These are phyloP conservation scores for Globisporangium paddicum DNA, from an alignment of 352 stramenopile species.

Conservation along the genomic window DNA sequence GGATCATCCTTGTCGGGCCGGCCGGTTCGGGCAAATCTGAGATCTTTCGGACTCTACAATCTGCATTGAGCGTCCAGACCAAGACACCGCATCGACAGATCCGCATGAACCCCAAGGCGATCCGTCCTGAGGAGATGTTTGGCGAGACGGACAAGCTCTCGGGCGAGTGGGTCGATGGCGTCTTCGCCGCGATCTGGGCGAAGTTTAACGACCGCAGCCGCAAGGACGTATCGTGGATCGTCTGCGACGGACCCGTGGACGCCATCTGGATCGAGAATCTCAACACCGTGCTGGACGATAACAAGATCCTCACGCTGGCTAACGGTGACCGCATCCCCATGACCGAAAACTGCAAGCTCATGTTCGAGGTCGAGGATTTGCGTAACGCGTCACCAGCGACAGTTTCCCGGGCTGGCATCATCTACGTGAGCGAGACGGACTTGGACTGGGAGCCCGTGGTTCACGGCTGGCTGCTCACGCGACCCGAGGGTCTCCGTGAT, in stretches of 20 bases:
- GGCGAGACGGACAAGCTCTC: slow-evolving; percentile 75
- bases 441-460: slow-evolving; percentile 74
- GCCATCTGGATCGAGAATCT: slow-evolving; percentile 95
- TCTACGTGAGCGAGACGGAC: slow-evolving; percentile 87
- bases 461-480: slow-evolving; percentile 51
- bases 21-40: slow-evolving; percentile 79
- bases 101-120: slow-evolving; percentile 80
- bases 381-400: slow-evolving; percentile 90
- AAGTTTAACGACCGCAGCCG: slow-evolving; percentile 85
- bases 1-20: slow-evolving; percentile 88
- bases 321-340: slow-evolving; percentile 93
- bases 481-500: slow-evolving; percentile 40
- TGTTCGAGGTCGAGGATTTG: slow-evolving; percentile 93
- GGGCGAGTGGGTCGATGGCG: slow-evolving; percentile 68
- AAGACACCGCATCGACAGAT: slow-evolving; percentile 70
- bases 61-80: slow-evolving; percentile 49
- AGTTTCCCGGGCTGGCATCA: slow-evolving; percentile 87
- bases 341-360: slow-evolving; percentile 85
- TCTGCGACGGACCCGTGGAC: slow-evolving; percentile 93
- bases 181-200: slow-evolving; percentile 81
- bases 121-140: slow-evolving; percentile 78
- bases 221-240: slow-evolving; percentile 87
- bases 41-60: slow-evolving; percentile 64
- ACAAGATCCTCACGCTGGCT: slow-evolving; percentile 91
- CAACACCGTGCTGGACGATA: slow-evolving; percentile 94